Evolutionary conservation across 495 filamentous ascomycete species (phyloP), one percentile per base, ranked within the genome.

Genomic region (Tuber calosporum): DNA sequence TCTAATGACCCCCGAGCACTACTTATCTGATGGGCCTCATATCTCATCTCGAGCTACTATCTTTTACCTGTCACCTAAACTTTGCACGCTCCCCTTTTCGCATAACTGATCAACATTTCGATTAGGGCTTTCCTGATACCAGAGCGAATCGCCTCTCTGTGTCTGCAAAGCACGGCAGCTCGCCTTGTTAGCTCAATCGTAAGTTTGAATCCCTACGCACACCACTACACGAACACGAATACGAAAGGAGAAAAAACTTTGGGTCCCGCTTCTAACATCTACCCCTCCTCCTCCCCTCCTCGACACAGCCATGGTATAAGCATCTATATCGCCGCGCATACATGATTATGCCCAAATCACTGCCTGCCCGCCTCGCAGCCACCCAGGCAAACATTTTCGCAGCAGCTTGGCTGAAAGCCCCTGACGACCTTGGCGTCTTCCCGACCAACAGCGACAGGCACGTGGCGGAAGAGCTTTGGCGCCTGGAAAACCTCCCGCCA

Each of bases 361-460:
- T 91, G 30, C 90, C 92, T 80, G 82, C 71, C 26, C 85, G 87
- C 73, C 81, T 90, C 38, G 83, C 83, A 15, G 82, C 84, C 69
- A 83, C 89, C 3, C 88, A 89, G 69, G 82, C 79, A 5, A 86
- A 86, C 68, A 82, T 92, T 37, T 95, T 92, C 76, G 84, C 87
- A 3, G 80, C 84, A 4, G 79, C 77, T 1, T 95, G 88, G 85
- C 87, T 96, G 2, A 75, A 81, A 17, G 73, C 76, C 15, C 87
- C 89, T 0, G 93, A 96, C 82, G 85, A 85, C 53, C 86, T 86
- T 68, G 81, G 76, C 36, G 84, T 83, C 3, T 96, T 93, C 83
- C 85, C 86, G 3, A 93, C 85, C 70, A 94, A 93, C 80, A 91
- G 88, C 45, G 90, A 93, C 81, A 87, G 92, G 43, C 94, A 92